Conservation (phyloP, 2,329 filamentous ascomycete genomes). For the Aspergillus proliferans region DNA sequence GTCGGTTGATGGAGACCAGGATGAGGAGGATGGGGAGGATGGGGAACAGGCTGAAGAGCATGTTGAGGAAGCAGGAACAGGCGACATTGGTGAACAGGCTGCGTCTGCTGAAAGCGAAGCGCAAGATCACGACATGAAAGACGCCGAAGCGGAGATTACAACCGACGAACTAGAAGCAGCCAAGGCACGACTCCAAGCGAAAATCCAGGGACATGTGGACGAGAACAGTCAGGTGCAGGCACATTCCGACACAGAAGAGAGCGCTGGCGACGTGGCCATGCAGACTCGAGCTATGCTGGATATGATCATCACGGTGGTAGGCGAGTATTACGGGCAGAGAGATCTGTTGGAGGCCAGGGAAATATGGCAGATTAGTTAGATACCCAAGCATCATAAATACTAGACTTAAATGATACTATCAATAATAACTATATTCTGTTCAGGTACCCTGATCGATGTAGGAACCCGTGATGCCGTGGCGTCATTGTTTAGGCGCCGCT, state of each 20-base stretch:
- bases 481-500: not conserved
- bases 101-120: slow-evolving; percentile 1
- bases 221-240: slow-evolving; percentile 5
- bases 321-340: slow-evolving; percentile 82
- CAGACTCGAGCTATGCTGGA: slow-evolving; percentile 65
- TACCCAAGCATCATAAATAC: slow-evolving; percentile 1
- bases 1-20: slow-evolving; percentile 8
- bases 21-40: slow-evolving; percentile 7
- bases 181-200: slow-evolving; percentile 42
- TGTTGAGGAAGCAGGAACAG: not conserved
- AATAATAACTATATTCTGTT: not conserved
- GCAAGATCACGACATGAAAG: slow-evolving; percentile 11
- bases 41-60: slow-evolving; percentile 3
- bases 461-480: not conserved
- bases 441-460: not conserved
- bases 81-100: not conserved
- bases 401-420: not conserved
- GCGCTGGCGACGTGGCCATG: slow-evolving; percentile 14
- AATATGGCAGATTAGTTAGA: slow-evolving; percentile 33
- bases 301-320: slow-evolving; percentile 83
- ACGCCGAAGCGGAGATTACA: slow-evolving; percentile 10
- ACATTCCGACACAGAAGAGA: slow-evolving; percentile 27
- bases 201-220: slow-evolving; percentile 16
- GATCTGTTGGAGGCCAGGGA: slow-evolving; percentile 74
- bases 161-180: slow-evolving; percentile 42